phyloP scores from a whole-genome alignment of 2,329 filamentous ascomycete genomes.

The Ampelomyces quisqualis region DNA sequence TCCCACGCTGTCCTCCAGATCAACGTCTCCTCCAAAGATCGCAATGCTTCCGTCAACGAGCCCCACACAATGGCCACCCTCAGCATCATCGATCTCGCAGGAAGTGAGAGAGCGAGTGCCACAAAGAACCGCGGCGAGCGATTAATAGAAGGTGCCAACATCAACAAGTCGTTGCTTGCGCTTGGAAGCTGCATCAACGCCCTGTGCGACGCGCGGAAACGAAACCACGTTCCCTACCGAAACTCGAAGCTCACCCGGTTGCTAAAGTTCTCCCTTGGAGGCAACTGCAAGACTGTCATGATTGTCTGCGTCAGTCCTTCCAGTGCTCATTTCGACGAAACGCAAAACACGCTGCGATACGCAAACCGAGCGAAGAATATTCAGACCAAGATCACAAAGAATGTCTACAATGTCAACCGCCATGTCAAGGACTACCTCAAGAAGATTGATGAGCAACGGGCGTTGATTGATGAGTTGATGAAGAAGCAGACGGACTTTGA shows the following conservation, averaged over 20 bases:
- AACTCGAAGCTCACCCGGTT: conserved; percentile 96
- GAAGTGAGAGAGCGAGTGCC: conserved; percentile 91
- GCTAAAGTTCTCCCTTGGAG: conserved; percentile 93
- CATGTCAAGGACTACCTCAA: conserved; percentile 99
- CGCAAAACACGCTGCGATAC: conserved; percentile 95
- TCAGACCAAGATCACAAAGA: conserved; percentile 98
- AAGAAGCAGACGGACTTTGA: conserved; percentile 90
- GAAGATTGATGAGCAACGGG: conserved; percentile 98
- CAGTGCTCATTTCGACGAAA: conserved; percentile 96
- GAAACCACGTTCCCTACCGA: conserved; percentile 92
- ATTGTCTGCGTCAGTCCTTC: conserved; percentile 98
- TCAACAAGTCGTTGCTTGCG: conserved; percentile 96
- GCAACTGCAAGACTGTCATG: conserved; percentile 99
- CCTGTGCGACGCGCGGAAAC: conserved; percentile 87
- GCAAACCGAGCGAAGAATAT: conserved; percentile 99
- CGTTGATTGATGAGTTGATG: conserved; percentile 93
- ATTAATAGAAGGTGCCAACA: conserved; percentile 91
- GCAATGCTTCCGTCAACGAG: conserved; percentile 88
- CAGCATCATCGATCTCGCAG: conserved; percentile 96
- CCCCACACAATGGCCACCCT: conserved; percentile 97
- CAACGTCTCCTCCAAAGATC: conserved; percentile 90
- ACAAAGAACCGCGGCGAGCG: conserved; percentile 95
- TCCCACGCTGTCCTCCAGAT: conserved; percentile 97
- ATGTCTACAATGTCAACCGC: conserved; percentile 97
- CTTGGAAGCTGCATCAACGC: conserved; percentile 98